These are phyloP conservation scores for Colletotrichum orchidophilum DNA, from an alignment of 2,329 filamentous ascomycete genomes.

Conservation along the genomic window DNA sequence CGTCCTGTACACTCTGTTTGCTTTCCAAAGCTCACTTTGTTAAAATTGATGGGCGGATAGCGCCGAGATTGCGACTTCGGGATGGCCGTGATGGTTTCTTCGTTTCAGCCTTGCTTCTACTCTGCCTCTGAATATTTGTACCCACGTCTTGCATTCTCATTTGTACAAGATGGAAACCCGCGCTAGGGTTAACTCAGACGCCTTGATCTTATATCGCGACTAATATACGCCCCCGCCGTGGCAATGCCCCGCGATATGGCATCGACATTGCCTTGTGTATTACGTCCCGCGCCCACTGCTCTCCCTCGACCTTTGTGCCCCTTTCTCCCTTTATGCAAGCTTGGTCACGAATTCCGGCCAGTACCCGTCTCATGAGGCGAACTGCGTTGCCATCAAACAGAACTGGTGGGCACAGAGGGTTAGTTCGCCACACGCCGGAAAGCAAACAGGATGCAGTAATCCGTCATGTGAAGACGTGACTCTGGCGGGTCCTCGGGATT, in stretches of 20 bases:
- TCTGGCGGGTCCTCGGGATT: neutral
- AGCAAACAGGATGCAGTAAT: neutral
- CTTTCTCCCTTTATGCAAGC: neutral
- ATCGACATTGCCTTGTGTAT: neutral
- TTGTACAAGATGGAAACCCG: neutral
- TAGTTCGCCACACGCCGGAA: too few relatives aligned
- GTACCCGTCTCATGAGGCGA: slow-evolving; percentile 18
- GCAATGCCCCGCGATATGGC: neutral
- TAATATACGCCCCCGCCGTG: neutral
- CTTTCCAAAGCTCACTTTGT: neutral
- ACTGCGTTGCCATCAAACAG: slow-evolving; percentile 4
- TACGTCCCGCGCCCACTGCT: neutral
- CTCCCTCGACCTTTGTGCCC: neutral
- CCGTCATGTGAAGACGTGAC: neutral
- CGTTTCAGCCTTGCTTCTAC: too few relatives aligned
- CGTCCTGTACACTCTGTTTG: neutral
- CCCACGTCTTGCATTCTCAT: neutral
- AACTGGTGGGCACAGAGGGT: neutral
- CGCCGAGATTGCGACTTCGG: neutral
- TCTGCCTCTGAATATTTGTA: neutral
- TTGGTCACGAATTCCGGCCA: neutral
- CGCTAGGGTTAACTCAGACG: neutral
- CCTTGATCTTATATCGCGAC: neutral
- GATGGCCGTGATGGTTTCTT: neutral
- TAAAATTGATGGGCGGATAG: neutral